Base-by-base conservation (phyloP, 2,329 filamentous ascomycete species). In the Corynespora cassiicola region DNA sequence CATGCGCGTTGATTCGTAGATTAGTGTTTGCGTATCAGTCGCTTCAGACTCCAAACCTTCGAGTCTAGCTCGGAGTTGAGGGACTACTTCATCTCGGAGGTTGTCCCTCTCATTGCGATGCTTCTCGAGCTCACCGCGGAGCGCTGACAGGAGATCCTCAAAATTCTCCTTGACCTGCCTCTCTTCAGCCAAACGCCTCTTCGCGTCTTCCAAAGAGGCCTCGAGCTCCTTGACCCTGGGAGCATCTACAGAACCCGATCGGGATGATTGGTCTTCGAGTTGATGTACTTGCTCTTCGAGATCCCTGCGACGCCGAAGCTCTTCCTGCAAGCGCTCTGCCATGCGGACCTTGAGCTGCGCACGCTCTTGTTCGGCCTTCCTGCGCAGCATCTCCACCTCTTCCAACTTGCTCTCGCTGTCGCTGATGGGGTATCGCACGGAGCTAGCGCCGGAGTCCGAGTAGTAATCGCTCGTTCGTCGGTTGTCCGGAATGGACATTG, bases 401-500 rank as follows among this genome's bases (percentile, higher is more conserved):
- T 86, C 82, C 4, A 78, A 56, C 52, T 77, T 81, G 20, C 69
- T 71, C 29, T 80, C 77, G 10, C 70, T 72, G 43, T 80, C 75
- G 30, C 88, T 86, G 45, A 79, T 74, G 1, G 86, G 85, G 59
- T 85, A 86, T 58, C 90, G 87, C 36, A 88, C 80, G 1, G 90
- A 92, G 66, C 90, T 92, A 41, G 89, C 86, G 20, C 94, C 94
- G 5, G 91, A 96, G 67, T 99, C 94, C 2, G 94, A 99, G 66
- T 94, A 99, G 72, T 99, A 97, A 71, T 99, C 94, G 71, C 94
- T 97, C 7, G 89, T 95, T 45, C 92, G 82, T 65, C 87, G 86
- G 48, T 81, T 84, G 18, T 78, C 63, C n/a, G 75, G 68, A 57
- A 53, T 75, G 63, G 67, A 76, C 71, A 59, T 77, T 61, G 69